A percentile compares a stretch with the other conserved stretches of the same genome.
Evolutionary conservation across 768 basidiomycete genomes (phyloP).

Genomic region (Auriscalpium orientale): DNA sequence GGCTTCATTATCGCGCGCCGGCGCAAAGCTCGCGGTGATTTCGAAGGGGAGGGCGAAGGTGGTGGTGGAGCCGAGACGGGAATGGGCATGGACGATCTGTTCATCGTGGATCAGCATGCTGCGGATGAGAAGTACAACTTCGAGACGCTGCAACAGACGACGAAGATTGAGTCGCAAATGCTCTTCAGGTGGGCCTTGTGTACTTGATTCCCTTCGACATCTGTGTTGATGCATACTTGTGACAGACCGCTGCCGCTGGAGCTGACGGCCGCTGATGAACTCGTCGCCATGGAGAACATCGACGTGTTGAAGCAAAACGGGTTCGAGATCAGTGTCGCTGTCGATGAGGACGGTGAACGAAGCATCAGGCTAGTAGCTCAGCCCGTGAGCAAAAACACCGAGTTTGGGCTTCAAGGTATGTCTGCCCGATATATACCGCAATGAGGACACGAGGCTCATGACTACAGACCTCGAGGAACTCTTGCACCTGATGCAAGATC

Average conservation of each 20-base stretch:
- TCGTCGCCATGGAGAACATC: slow-evolving; percentile 80
- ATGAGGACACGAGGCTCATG: not conserved
- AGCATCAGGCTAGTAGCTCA: slow-evolving; percentile 69
- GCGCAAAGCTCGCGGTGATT: slow-evolving; percentile 21
- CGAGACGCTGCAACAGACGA: slow-evolving; percentile 87
- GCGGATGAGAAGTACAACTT: slow-evolving; percentile 99
- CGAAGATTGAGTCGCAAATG: slow-evolving; percentile 79
- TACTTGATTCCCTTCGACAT: not conserved
- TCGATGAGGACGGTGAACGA: slow-evolving; percentile 27
- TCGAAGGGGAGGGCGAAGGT: slow-evolving; percentile 1
- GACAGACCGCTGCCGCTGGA: slow-evolving; percentile 69
- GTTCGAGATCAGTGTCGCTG: slow-evolving; percentile 67
- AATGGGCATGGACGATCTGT: slow-evolving; percentile 68
- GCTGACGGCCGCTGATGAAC: slow-evolving; percentile 83
- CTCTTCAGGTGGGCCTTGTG: slow-evolving; percentile 58
- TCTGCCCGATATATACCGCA: not conserved
- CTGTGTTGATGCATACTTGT: not conserved
- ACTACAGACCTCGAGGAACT: slow-evolving; percentile 84
- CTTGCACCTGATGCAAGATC: slow-evolving; percentile 75
- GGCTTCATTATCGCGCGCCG: slow-evolving; percentile 88
- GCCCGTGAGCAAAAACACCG: slow-evolving; percentile 86
- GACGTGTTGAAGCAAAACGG: slow-evolving; percentile 82
- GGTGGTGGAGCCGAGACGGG: slow-evolving; percentile 4
- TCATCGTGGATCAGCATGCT: slow-evolving; percentile 96
- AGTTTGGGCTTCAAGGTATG: slow-evolving; percentile 82